Conservation (phyloP, 2,329 filamentous ascomycete genomes). For the Pseudonectria foliicola region DNA sequence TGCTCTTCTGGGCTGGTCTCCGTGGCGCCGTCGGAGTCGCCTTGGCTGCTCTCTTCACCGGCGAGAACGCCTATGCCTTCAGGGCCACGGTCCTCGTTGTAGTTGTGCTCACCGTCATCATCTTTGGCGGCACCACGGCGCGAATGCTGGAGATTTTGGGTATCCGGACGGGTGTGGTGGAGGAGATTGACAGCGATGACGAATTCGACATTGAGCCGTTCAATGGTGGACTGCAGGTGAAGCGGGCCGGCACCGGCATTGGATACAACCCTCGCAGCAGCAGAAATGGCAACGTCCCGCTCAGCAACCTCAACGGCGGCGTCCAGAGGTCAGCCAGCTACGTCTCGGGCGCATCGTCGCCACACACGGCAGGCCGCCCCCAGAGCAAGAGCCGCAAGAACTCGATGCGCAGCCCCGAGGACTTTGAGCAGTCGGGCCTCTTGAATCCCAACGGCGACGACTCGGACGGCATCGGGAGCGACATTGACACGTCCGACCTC, state of each 20-base stretch:
- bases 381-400: constrained; percentile 47
- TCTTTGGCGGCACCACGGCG: constrained; percentile 94
- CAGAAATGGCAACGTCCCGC: constrained; percentile 51
- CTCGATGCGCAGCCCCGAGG: constrained; percentile 36
- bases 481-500: constrained; percentile 60
- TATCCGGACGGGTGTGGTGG: constrained; percentile 93
- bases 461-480: constrained; percentile 50
- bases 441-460: constrained; percentile 45
- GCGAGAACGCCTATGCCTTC: constrained; percentile 72
- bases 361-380: constrained; percentile 35
- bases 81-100: constrained; percentile 96
- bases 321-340: constrained; percentile 35
- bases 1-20: constrained; percentile 98
- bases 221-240: constrained; percentile 66
- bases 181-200: constrained; percentile 95
- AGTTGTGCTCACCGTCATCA: constrained; percentile 95
- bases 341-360: constrained; percentile 47
- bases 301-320: constrained; percentile 41
- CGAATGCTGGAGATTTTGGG: constrained; percentile 96
- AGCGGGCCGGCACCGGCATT: constrained; percentile 68
- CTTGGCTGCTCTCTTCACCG: constrained; percentile 78
- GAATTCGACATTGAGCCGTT: constrained; percentile 93
- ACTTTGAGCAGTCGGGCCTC: constrained; percentile 50
- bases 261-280: constrained; percentile 63
- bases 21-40: constrained; percentile 94